Evolutionary conservation across 2,329 filamentous ascomycete species (phyloP).

Genomic region (Fusarium fracticaudum): DNA sequence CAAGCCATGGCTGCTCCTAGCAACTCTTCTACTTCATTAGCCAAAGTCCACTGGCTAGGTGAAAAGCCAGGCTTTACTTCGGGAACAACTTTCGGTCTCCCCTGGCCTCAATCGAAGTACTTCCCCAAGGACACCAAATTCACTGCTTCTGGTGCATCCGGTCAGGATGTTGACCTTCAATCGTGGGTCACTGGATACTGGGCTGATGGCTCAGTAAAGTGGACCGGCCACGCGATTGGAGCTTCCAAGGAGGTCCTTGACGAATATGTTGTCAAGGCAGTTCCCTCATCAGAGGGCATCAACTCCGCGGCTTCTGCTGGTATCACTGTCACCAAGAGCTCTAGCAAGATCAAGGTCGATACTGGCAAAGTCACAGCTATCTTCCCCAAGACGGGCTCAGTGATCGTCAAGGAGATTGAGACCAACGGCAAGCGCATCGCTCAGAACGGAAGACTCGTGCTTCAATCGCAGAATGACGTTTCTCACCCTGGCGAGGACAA

Average conservation of each 20-base stretch:
- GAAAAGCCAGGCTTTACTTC: slow-evolving; percentile 47
- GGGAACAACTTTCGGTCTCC: slow-evolving; percentile 56
- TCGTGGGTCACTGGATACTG: slow-evolving; percentile 69
- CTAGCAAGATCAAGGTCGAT: slow-evolving; percentile 50
- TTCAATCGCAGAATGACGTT: slow-evolving; percentile 61
- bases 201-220: slow-evolving; percentile 69
- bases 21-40: slow-evolving; percentile 35
- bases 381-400: slow-evolving; percentile 55
- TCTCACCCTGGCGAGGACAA: slow-evolving; percentile 44
- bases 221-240: slow-evolving; percentile 66
- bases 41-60: slow-evolving; percentile 53
- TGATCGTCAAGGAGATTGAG: slow-evolving; percentile 52
- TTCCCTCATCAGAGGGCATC: neutral
- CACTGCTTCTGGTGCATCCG: slow-evolving; percentile 41
- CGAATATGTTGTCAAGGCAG: slow-evolving; percentile 51
- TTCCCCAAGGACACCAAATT: slow-evolving; percentile 50
- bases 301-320: slow-evolving; percentile 19
- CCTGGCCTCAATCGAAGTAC: slow-evolving; percentile 54
- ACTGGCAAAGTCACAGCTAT: slow-evolving; percentile 56
- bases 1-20: slow-evolving; percentile 20
- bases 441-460: slow-evolving; percentile 59
- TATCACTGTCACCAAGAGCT: slow-evolving; percentile 29
- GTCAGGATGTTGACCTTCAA: slow-evolving; percentile 45
- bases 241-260: slow-evolving; percentile 52
- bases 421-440: slow-evolving; percentile 56